A percentile compares a stretch with the other conserved stretches of the same genome.
phyloP scores from a whole-genome alignment of 352 stramenopile genomes.

The Phytophthora cactorum region DNA sequence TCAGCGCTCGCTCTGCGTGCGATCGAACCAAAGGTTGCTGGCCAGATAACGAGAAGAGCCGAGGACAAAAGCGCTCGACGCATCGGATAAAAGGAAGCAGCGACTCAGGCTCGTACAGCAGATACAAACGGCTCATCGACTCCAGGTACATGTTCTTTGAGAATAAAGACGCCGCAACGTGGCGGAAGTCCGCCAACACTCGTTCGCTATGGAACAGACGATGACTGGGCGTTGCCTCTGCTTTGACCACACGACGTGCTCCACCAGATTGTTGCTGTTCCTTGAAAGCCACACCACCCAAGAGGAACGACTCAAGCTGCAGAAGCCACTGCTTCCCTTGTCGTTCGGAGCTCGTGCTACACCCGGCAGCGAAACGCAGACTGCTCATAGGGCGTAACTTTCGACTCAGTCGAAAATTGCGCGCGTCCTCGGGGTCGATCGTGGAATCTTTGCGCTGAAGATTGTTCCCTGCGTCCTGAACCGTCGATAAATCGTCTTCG shows the following conservation, averaged over 20 bases:
- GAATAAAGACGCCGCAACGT: conserved; percentile 71
- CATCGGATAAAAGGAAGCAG: conserved; percentile 69
- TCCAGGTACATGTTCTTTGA: conserved; percentile 91
- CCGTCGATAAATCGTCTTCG: conserved; percentile 38
- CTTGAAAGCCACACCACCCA: conserved; percentile 63
- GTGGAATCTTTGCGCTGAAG: conserved; percentile 37
- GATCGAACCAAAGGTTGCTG: conserved; percentile 45
- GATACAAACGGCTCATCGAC: conserved; percentile 79
- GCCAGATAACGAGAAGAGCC: conserved; percentile 70
- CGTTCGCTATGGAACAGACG: conserved; percentile 88
- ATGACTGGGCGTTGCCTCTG: conserved; percentile 55
- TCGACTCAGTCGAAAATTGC: conserved; percentile 71
- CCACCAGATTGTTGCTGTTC: not conserved
- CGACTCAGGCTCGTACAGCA: conserved; percentile 65
- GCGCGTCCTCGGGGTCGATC: conserved; percentile 37
- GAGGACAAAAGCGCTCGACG: conserved; percentile 66
- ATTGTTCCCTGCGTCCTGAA: conserved; percentile 9
- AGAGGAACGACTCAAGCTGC: conserved; percentile 76
- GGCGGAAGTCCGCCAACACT: conserved; percentile 68
- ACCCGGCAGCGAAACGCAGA: conserved; percentile 76
- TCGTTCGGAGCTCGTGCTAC: conserved; percentile 51
- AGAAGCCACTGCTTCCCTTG: conserved; percentile 72
- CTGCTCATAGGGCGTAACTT: conserved; percentile 83
- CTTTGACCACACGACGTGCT: conserved; percentile 10
- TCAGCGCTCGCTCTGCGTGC: conserved; percentile 73